These are phyloP conservation scores for Annona cherimola DNA, from an alignment of 164 flowering plant species.

Conservation along the genomic window DNA sequence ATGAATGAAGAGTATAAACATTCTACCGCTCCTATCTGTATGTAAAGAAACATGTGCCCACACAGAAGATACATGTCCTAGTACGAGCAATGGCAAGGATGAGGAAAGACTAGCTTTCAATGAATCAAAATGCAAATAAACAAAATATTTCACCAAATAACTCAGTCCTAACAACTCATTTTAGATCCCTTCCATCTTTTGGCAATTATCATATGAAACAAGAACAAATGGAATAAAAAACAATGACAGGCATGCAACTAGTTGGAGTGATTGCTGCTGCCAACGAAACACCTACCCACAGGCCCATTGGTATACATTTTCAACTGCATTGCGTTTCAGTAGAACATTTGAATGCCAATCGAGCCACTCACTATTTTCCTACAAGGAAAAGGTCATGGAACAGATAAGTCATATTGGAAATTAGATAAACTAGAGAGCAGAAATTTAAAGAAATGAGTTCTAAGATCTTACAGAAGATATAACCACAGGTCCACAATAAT, in stretches of 20 bases:
- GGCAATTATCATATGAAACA: not conserved
- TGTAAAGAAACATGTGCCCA: not conserved
- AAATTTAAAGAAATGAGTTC: too few relatives aligned
- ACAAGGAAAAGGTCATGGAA: constrained; percentile 9
- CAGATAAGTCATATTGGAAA: too few relatives aligned
- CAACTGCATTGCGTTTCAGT: constrained; percentile 65
- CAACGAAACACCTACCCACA: constrained; percentile 66
- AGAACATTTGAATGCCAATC: constrained; percentile 77
- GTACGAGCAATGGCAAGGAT: not conserved
- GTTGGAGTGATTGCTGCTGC: not conserved
- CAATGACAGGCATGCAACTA: not conserved
- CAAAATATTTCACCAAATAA: too few relatives aligned
- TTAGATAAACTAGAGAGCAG: too few relatives aligned
- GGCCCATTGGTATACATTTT: constrained; percentile 87
- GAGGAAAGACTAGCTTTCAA: too few relatives aligned
- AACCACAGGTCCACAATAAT: too few relatives aligned
- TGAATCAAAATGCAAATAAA: too few relatives aligned
- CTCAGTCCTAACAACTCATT: not conserved
- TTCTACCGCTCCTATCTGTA: not conserved
- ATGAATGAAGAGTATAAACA: not conserved
- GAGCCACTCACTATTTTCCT: constrained; percentile 79
- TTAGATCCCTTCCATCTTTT: not conserved
- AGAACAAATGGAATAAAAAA: not conserved
- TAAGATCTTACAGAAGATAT: too few relatives aligned
- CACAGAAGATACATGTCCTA: not conserved